A percentile compares a stretch with the other conserved stretches of the same genome.
Conservation (phyloP, 106 monocot genomes). For the Narthecium ossifragum region DNA sequence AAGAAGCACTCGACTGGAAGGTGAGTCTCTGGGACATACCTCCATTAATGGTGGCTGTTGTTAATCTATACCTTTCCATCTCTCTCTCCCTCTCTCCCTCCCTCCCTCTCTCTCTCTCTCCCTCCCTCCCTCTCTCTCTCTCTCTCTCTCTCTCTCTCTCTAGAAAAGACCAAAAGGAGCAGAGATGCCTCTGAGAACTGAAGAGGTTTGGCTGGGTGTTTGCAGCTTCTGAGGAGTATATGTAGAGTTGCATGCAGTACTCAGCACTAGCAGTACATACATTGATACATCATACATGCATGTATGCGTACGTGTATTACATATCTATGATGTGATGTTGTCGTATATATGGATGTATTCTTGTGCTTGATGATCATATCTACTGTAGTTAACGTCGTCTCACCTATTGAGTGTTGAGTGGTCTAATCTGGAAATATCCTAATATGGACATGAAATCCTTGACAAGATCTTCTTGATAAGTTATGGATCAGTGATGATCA, state of each 20-base stretch:
- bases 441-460: background rate
- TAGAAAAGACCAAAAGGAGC: background rate
- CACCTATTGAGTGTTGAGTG: background rate
- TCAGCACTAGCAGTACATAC: too few relatives aligned
- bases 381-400: background rate
- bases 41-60: conserved; percentile 10
- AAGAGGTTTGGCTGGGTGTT: background rate
- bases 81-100: background rate
- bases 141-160: background rate
- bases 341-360: background rate
- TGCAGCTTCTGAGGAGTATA: background rate
- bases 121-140: background rate
- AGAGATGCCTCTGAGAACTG: background rate
- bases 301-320: background rate
- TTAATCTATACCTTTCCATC: conserved; percentile 30
- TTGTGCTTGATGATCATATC: too few relatives aligned
- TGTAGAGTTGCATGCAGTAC: background rate
- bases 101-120: background rate
- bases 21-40: background rate
- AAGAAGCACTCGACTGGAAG: background rate
- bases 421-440: background rate
- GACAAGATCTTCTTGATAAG: background rate
- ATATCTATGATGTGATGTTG: background rate
- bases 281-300: background rate
- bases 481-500: background rate